Evolutionary conservation across 768 basidiomycete species (phyloP), one percentile per base, ranked within the genome.

Genomic region (Jaapia argillacea): DNA sequence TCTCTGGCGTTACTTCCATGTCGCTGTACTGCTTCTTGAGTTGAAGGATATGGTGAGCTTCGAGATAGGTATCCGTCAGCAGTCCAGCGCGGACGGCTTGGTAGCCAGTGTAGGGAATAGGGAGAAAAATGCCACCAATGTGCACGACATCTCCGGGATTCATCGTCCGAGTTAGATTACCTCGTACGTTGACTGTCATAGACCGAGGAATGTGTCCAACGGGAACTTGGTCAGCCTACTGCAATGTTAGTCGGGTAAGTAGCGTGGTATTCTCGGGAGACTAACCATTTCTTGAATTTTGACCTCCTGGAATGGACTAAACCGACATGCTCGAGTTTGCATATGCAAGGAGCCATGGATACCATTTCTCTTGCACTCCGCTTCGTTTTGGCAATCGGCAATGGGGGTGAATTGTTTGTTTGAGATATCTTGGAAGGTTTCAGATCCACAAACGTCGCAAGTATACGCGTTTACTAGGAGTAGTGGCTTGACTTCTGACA

Each of bases 181-280:
- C 96, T 50, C 89, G 81, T 25, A 97, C 71, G 57, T 99, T 92
- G n/a, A 96, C 62, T 0, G 92, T 92, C 96, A 97, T 98, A 2
- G 93, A 92, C 28, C 96, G 83, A 20, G 96, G 96, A 45, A 99
- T 99, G 60, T 99, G 96, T 3, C 96, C 96, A 38, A 99, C 94
- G 20, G 96, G 96, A 1, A 99, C 96, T 81, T 99, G 96, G 56
- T 98, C 94, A 21, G 94, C 87, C 91, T 91, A 53, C 0, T 31
- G n/a, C 40, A 40, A 10, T 26, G 31, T 55, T 18, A 38, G 31
- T 45, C 37, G 38, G n/a, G 46, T 25, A 36, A 39, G 3, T 38
- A 44, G 36, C 44, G 43, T 6, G 14, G 4, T 44, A 14, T 36
- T 36, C 13, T 12, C 14, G 3, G 18, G 13, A 5, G 1, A 53